Evolutionary conservation across 441 rosid genomes (phyloP).

Genomic region (Syzygium malaccense): DNA sequence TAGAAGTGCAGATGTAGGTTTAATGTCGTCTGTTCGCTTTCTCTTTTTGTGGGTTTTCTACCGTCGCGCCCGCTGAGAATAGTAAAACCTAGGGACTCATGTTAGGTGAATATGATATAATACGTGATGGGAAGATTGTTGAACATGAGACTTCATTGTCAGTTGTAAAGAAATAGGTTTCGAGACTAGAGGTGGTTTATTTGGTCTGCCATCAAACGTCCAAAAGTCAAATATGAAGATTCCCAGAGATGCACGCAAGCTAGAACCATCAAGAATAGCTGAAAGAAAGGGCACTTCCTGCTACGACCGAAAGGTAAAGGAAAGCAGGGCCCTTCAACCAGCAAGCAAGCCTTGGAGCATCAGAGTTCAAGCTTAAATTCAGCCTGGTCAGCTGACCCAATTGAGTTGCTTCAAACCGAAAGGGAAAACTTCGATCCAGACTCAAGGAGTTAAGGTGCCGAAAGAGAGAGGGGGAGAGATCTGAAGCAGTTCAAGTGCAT

Average conservation of each 20-base stretch:
- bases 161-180: background rate
- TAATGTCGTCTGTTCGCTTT: background rate
- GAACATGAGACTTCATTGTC: background rate
- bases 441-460: background rate
- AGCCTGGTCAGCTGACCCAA: background rate
- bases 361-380: background rate
- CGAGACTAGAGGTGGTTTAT: background rate
- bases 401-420: background rate
- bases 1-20: background rate
- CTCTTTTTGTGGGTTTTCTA: background rate
- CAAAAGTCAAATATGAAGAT: background rate
- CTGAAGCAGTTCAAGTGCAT: background rate
- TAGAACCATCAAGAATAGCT: background rate
- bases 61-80: background rate
- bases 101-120: background rate
- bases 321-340: background rate
- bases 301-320: background rate
- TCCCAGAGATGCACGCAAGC: background rate
- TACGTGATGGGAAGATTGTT: background rate
- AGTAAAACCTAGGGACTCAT: background rate
- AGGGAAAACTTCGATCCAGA: background rate
- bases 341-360: background rate
- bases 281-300: background rate
- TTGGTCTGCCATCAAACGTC: background rate
- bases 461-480: background rate